A percentile compares a stretch with the other conserved stretches of the same genome.
Conservation (phyloP, 1,139 yeast species). For the Suhomyces yuchorum region DNA sequence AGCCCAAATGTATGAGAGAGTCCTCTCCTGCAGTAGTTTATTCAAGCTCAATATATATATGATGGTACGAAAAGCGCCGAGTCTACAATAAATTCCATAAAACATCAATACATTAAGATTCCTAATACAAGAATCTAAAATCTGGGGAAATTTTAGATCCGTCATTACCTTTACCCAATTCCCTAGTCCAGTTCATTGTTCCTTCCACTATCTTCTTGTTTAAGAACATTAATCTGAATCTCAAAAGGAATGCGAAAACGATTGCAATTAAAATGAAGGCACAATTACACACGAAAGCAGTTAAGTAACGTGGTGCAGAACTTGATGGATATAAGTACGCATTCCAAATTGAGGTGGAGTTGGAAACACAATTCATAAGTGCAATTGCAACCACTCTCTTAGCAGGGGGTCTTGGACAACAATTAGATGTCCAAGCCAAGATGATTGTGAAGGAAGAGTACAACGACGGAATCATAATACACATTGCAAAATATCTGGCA, state of each 20-base stretch:
- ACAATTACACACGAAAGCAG: constrained; percentile 53
- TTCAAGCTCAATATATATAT: too few species aligned
- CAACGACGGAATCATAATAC: constrained; percentile 59
- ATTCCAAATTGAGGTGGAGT: constrained; percentile 58
- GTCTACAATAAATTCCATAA: neutral
- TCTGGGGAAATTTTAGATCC: constrained; percentile 46
- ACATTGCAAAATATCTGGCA: constrained; percentile 63
- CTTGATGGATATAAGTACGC: constrained; percentile 48
- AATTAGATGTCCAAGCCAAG: constrained; percentile 59
- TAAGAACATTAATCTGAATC: constrained; percentile 39
- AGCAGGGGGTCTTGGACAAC: constrained; percentile 52
- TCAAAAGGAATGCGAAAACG: constrained; percentile 39
- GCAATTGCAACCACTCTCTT: constrained; percentile 57
- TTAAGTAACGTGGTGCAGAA: constrained; percentile 46
- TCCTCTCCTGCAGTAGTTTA: too few species aligned
- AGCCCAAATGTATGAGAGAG: too few species aligned
- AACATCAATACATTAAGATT: neutral
- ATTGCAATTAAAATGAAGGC: constrained; percentile 47
- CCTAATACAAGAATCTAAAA: constrained; percentile 40
- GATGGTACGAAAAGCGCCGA: too few species aligned
- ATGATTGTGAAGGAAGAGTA: constrained; percentile 59
- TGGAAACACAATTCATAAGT: constrained; percentile 52
- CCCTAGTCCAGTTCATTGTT: constrained; percentile 54
- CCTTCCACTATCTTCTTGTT: constrained; percentile 49
- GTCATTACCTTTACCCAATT: constrained; percentile 51